phyloP scores from a whole-genome alignment of 2,329 filamentous ascomycete species.

The Cladophialophora exuberans region DNA sequence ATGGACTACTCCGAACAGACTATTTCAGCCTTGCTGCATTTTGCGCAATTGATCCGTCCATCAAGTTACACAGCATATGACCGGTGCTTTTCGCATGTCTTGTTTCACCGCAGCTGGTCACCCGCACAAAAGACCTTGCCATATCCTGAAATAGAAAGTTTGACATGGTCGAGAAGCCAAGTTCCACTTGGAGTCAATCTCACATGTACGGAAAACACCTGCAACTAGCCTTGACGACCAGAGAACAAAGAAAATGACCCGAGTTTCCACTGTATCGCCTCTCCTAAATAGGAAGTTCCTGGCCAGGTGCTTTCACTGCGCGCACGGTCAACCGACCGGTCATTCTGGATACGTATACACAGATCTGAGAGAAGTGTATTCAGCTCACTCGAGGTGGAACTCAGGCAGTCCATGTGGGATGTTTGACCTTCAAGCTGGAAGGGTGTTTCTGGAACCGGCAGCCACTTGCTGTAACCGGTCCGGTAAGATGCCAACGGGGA shows the following conservation, averaged over 20 bases:
- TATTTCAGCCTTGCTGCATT: constrained; percentile 5
- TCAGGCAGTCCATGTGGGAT: no score
- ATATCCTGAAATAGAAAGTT: constrained; percentile 9
- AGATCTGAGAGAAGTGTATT: no score
- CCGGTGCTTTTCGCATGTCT: not conserved
- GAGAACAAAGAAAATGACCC: not conserved
- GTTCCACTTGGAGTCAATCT: no score
- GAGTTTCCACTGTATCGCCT: no score
- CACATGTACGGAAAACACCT: no score
- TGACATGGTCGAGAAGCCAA: not conserved
- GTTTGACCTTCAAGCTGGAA: no score
- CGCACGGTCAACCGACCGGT: no score
- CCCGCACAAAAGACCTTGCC: constrained; percentile 4
- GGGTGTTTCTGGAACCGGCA: not conserved
- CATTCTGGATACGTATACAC: no score
- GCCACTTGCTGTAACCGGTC: not conserved
- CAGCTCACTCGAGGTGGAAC: no score
- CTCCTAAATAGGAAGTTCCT: no score
- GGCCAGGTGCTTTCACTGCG: not conserved
- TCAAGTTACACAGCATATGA: constrained; percentile 3
- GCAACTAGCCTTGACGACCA: not conserved
- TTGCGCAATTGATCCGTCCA: not conserved
- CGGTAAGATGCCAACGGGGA: not conserved
- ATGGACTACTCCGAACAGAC: not conserved
- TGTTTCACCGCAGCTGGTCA: constrained; percentile 4